Conservation (phyloP, 805 yeast genomes). For the Candida qinlingensis region DNA sequence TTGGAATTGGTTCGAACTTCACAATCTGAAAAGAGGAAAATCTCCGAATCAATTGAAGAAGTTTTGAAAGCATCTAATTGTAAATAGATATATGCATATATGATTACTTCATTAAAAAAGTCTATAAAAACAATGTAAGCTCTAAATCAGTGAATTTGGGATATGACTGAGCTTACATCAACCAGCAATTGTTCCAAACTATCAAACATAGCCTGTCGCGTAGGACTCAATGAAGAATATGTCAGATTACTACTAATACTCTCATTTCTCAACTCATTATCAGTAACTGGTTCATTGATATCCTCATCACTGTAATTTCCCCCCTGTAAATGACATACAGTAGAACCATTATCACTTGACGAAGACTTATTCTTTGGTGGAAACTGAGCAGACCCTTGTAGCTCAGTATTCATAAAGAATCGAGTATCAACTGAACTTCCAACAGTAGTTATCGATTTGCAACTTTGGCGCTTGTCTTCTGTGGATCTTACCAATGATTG, state of each 20-base stretch:
- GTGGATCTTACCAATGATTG: neutral
- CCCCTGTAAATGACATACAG: neutral
- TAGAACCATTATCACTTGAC: neutral
- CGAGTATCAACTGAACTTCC: constrained; percentile 22
- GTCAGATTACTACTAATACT: constrained; percentile 3
- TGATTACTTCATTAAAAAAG: neutral
- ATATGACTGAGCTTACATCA: constrained; percentile 16
- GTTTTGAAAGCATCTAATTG: constrained; percentile 2
- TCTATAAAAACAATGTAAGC: neutral
- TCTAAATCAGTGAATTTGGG: neutral
- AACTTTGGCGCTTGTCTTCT: neutral
- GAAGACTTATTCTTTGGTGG: constrained; percentile 2
- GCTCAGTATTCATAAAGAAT: constrained; percentile 13
- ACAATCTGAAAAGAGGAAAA: constrained; percentile 13
- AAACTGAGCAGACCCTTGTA: constrained; percentile 5
- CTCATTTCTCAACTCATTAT: constrained; percentile 1
- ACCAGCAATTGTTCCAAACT: constrained; percentile 20
- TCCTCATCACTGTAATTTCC: neutral
- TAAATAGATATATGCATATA: neutral
- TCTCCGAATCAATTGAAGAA: constrained; percentile 10
- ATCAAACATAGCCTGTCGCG: constrained; percentile 15
- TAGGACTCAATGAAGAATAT: constrained; percentile 8
- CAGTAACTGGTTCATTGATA: constrained; percentile 8
- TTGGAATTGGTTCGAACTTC: constrained; percentile 8
- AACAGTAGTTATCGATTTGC: neutral